phyloP scores from a whole-genome alignment of 768 basidiomycete species.

The Kwoniella europaea region DNA sequence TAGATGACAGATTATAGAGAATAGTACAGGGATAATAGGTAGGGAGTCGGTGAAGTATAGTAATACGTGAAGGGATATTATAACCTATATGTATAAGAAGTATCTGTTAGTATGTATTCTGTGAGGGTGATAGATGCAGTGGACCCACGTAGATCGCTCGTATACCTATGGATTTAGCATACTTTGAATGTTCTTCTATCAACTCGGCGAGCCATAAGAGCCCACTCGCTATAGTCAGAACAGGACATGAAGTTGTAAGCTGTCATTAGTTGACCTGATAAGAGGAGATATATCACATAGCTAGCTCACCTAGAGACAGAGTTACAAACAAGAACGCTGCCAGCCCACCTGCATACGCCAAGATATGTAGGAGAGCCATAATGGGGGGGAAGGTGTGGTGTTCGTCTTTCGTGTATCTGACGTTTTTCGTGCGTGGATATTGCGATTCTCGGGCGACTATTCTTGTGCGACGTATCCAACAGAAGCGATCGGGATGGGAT shows the following conservation, averaged over 20 bases:
- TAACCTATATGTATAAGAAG: conserved; percentile 69
- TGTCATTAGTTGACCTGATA: no score
- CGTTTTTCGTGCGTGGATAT: no score
- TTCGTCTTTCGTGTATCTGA: not conserved
- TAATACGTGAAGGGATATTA: conserved; percentile 76
- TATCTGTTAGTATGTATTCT: no score
- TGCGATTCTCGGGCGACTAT: no score
- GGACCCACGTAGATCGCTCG: conserved; percentile 80
- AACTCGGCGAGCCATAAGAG: conserved; percentile 90
- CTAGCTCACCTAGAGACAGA: conserved; percentile 81
- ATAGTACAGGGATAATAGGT: conserved; percentile 72
- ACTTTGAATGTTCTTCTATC: conserved; percentile 87
- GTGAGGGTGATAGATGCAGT: conserved; percentile 6
- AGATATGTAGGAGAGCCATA: conserved; percentile 55
- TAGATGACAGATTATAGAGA: conserved; percentile 82
- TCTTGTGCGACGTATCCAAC: no score
- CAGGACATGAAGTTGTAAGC: no score
- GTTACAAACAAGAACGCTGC: conserved; percentile 89
- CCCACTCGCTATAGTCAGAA: conserved; percentile 97
- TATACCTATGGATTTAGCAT: conserved; percentile 81
- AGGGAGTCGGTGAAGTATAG: conserved; percentile 81
- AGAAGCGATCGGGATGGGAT: no score
- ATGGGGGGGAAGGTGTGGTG: not conserved
- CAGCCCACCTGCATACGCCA: conserved; percentile 70
- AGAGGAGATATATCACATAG: no score